Evolutionary conservation across 169 alveolate genomes (phyloP).

Genomic region (Cryptosporidium xiaoi): DNA sequence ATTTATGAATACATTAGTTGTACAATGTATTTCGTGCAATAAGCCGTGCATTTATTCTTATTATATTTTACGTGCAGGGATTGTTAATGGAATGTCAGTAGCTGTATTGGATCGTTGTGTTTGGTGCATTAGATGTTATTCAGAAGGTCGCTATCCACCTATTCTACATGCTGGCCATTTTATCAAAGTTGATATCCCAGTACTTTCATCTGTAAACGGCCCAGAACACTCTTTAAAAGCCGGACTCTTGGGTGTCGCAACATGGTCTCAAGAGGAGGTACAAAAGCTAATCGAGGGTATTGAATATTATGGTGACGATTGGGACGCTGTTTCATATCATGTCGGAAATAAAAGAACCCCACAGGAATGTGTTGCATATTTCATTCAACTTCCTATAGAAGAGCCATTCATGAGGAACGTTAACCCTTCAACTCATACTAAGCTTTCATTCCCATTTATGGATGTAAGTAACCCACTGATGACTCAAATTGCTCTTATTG

Average conservation of each 20-base stretch:
- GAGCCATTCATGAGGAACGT: slow-evolving; percentile 76
- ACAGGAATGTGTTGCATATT: slow-evolving; percentile 79
- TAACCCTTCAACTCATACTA: slow-evolving; percentile 62
- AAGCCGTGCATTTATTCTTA: slow-evolving; percentile 78
- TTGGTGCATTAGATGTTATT: slow-evolving; percentile 78
- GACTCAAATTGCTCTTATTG: slow-evolving; percentile 78
- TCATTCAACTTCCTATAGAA: slow-evolving; percentile 78
- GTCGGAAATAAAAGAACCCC: slow-evolving; percentile 78
- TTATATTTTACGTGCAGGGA: slow-evolving; percentile 78
- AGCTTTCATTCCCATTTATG: slow-evolving; percentile 74
- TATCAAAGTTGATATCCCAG: slow-evolving; percentile 74
- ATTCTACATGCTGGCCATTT: slow-evolving; percentile 76
- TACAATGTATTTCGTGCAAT: slow-evolving; percentile 78
- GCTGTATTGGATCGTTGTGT: slow-evolving; percentile 79
- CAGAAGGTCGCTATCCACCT: slow-evolving; percentile 80
- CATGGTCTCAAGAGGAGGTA: slow-evolving; percentile 72
- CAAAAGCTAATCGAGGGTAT: slow-evolving; percentile 75
- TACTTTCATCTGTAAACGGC: slow-evolving; percentile 14
- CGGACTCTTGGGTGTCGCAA: slow-evolving; percentile 44
- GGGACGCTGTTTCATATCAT: slow-evolving; percentile 77
- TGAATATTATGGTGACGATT: slow-evolving; percentile 78
- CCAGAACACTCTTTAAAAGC: slow-evolving; percentile 30
- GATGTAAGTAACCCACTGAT: slow-evolving; percentile 77
- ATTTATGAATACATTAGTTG: slow-evolving; percentile 28
- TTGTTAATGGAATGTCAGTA: slow-evolving; percentile 76